Conservation (phyloP, 371 early-diverging fungal genomes). For the Massospora cicadina region DNA sequence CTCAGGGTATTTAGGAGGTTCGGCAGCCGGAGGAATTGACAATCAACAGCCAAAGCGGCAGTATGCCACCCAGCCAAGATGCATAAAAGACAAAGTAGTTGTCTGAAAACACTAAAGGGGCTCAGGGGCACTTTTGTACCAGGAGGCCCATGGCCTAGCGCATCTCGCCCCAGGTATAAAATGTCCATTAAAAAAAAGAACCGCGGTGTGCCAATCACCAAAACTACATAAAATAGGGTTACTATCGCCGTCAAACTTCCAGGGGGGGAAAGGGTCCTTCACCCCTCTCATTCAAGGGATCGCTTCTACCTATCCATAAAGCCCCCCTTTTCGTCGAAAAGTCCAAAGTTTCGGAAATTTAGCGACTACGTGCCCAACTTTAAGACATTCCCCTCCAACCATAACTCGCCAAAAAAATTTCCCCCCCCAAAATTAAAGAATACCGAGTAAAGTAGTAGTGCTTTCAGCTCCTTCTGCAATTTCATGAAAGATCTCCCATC, state of each 20-base stretch:
- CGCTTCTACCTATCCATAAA: conserved; percentile 1
- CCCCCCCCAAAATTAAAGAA: background rate
- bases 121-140: background rate
- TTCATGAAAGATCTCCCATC: background rate
- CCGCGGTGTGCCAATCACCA: conserved; percentile 10
- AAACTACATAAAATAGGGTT: conserved; percentile 8
- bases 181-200: background rate
- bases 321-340: background rate
- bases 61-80: conserved; percentile 11
- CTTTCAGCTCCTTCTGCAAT: background rate
- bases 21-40: background rate
- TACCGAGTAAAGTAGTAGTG: background rate
- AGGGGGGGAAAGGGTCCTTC: background rate
- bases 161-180: conserved; percentile 11
- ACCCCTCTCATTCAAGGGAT: background rate
- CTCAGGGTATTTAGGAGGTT: conserved; percentile 2
- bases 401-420: background rate
- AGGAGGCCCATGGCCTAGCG: conserved; percentile 4
- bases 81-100: conserved; percentile 10
- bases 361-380: conserved; percentile 3
- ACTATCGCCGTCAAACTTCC: background rate
- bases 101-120: conserved; percentile 3
- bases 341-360: conserved; percentile 4
- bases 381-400: background rate
- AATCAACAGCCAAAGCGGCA: conserved; percentile 10